Base-by-base conservation (phyloP, 495 filamentous ascomycete species). In the Aspergillus funiculosus region DNA sequence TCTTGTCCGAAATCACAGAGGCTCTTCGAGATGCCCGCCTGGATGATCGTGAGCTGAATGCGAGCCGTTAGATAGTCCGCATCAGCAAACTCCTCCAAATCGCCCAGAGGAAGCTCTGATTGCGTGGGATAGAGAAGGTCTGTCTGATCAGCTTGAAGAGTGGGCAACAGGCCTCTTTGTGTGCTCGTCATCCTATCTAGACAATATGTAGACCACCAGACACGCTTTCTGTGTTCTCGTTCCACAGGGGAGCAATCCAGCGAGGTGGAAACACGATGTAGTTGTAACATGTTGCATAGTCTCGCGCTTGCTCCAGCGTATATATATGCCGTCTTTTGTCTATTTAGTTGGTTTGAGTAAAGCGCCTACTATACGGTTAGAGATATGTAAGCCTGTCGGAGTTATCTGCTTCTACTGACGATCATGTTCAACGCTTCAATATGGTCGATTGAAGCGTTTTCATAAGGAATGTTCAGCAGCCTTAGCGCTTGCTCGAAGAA, bases 181-280 rank as follows among this genome's bases (percentile, higher is more conserved):
- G 39, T 55, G 21, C 48, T 42, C 1, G 52, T 55, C 48, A 55
- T 51, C 10, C 24, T n/a, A 25, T 55, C 52, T 5, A 53, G 32
- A 21, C 43, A 55, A 31, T 29, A 36, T 8, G 48, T 29, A 11
- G 52, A 43, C 52, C 52, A 51, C 48, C 48, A 55, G 15, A 55
- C 43, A 8, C 52, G 52, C 25, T 51, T 51, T 7, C 31, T n/a
- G 25, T 55, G 52, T 35, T 55, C 52, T 11, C 5, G 1, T 18
- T 54, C 46, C 19, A 40, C 37, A 22, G 19, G 19, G 18, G 18
- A 13, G 4, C n/a, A n/a, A n/a, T n/a, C n/a, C n/a, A n/a, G 1
- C 8, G 6, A 29, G 34, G 14, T 19, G 46, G 9, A 3, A 4
- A 24, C n/a, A 24, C 9, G 20, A 45, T 30, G 10, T 43, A 54